Percentiles rank a stretch among this genome's conserved stretches.
Conservation (phyloP, 805 yeast genomes). For the Saturnispora saitoi region DNA sequence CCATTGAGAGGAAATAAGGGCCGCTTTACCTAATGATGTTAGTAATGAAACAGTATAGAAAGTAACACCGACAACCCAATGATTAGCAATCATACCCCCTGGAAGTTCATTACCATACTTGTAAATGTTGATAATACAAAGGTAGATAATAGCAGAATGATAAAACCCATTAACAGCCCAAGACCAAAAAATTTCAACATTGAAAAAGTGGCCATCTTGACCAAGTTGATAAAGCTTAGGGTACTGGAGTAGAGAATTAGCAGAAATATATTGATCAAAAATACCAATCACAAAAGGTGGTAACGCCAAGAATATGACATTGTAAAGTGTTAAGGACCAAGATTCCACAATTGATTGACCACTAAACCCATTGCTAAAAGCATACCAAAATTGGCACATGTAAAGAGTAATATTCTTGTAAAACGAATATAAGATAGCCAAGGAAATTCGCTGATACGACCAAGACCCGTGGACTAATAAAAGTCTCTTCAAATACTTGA, state of each 20-base stretch:
- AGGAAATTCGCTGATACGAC: constrained; percentile 92
- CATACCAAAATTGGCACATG: constrained; percentile 98
- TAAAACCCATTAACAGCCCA: constrained; percentile 95
- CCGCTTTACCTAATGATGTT: constrained; percentile 93
- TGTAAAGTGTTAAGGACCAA: constrained; percentile 95
- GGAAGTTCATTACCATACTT: constrained; percentile 55
- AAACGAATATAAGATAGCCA: constrained; percentile 88
- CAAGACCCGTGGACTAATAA: constrained; percentile 93
- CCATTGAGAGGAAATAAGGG: constrained; percentile 86
- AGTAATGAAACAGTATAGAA: constrained; percentile 78
- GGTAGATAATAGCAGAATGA: constrained; percentile 79
- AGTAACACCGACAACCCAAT: constrained; percentile 94
- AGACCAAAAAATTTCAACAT: constrained; percentile 90
- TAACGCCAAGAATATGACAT: constrained; percentile 85
- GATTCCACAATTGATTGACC: constrained; percentile 96
- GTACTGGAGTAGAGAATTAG: constrained; percentile 79
- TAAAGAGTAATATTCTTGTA: constrained; percentile 93
- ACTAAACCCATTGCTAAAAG: constrained; percentile 82
- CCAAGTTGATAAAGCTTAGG: constrained; percentile 92
- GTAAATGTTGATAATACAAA: constrained; percentile 64
- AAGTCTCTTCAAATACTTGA: constrained; percentile 73
- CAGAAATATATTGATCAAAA: constrained; percentile 92
- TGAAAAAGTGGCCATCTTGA: constrained; percentile 79
- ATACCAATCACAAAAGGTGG: constrained; percentile 97
- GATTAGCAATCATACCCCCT: constrained; percentile 67